Evolutionary conservation across 1,284 basidiomycete genomes (phyloP).

Genomic region (Trametes versicolor): DNA sequence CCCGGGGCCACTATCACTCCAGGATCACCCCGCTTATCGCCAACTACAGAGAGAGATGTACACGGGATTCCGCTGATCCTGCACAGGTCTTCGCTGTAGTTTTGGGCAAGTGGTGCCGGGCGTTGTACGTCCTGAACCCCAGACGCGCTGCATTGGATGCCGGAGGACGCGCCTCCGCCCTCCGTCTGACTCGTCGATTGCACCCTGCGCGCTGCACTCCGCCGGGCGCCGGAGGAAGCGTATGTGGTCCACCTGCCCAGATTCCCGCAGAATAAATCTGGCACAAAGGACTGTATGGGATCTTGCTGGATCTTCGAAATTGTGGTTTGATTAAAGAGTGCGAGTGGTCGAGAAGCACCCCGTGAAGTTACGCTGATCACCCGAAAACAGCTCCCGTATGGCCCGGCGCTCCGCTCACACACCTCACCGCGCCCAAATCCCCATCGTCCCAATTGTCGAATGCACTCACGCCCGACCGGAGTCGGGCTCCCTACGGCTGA

Average conservation of each 20-base stretch:
- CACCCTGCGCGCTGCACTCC: not conserved
- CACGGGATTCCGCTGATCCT: conserved; percentile 8
- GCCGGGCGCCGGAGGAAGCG: not conserved
- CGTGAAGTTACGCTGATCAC: conserved; percentile 11
- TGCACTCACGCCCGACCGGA: not conserved
- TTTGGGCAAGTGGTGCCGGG: not conserved
- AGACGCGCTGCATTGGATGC: conserved; percentile 1
- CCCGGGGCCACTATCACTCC: conserved; percentile 2
- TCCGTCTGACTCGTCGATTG: not conserved
- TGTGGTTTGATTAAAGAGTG: conserved; percentile 16
- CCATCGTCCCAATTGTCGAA: not conserved
- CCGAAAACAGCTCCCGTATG: conserved; percentile 1
- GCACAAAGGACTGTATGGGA: conserved; percentile 11
- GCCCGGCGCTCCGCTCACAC: not conserved
- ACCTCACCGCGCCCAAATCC: not conserved
- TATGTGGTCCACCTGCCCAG: not conserved
- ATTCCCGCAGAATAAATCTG: not conserved
- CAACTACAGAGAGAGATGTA: not conserved
- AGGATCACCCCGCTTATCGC: conserved; percentile 10
- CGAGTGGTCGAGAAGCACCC: conserved; percentile 3
- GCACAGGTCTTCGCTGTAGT: not conserved
- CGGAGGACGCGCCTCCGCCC: not conserved
- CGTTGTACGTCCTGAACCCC: not conserved
- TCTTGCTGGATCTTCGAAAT: conserved; percentile 17
- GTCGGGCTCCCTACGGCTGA: not conserved